Evolutionary conservation across 805 yeast species (phyloP), one percentile per base, ranked within the genome.

Genomic region (Monosporozyma unispora): DNA sequence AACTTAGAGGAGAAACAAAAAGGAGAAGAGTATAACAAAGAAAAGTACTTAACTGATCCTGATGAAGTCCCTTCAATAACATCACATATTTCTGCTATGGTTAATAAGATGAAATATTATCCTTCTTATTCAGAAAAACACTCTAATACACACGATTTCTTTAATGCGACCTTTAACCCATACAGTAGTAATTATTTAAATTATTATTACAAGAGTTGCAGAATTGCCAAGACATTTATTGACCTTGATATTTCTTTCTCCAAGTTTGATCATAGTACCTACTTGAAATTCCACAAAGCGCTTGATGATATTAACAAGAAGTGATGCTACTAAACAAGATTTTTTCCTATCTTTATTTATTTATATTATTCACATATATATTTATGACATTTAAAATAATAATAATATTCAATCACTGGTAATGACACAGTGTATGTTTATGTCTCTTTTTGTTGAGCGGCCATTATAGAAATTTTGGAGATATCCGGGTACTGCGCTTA

Each of bases 171-270:
- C 0, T 55, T 57, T 10, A 63, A 62, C 46, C 67, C 68, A 11
- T 62, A 63, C 48, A 57, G 75, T 69, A 61, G 68, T 67, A 76
- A 74, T 70, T 64, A 68, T 50, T 52, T 67, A 56, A 69, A 69
- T 41, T 72, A 72, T 49, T 70, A 70, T 51, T 79, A 78, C 64
- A 80, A 79, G 64, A 74, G 81, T 39, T 79, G 78, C 57, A 82
- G 80, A 62, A 73, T 81, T 10, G 74, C 82, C 28, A 79, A 78
- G 61, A 73, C 79, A 52, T 78, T 81, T 57, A 75, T 79, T 56
- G 86, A 81, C 57, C 69, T 81, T 53, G 84, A 80, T 61, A 77
- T 76, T 62, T 79, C 77, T 59, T 80, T 81, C 60, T 75, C 80
- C 31, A 72, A 72, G 57, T 81, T 81, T 66, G 72, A 78, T 60